These are phyloP conservation scores for Fonsecaea pedrosoi DNA, from an alignment of 2,329 filamentous ascomycete species.

Conservation along the genomic window DNA sequence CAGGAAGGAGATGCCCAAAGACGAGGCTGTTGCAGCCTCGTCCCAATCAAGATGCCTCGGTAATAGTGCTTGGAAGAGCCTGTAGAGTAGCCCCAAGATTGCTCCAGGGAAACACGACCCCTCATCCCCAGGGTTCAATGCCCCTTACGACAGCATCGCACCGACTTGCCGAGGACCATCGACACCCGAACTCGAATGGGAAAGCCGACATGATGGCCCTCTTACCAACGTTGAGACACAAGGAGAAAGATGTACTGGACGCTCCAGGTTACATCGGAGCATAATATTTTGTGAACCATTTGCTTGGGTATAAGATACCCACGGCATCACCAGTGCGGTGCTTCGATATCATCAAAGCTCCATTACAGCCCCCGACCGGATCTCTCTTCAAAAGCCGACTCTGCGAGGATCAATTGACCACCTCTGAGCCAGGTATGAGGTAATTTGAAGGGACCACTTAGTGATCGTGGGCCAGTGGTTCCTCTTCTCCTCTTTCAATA, in stretches of 20 bases:
- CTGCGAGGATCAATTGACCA: background rate
- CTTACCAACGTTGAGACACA: too few species aligned
- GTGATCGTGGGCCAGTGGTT: background rate
- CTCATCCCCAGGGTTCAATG: background rate
- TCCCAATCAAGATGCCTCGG: constrained; percentile 1
- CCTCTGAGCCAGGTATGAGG: background rate
- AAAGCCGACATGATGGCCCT: too few species aligned
- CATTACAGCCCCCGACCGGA: background rate
- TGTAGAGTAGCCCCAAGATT: background rate
- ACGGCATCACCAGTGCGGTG: too few species aligned
- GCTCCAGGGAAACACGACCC: background rate
- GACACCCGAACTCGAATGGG: background rate
- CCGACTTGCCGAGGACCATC: background rate
- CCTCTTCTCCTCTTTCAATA: background rate
- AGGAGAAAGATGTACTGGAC: background rate
- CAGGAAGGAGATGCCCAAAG: background rate
- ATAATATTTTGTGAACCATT: too few species aligned
- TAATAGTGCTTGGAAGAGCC: background rate
- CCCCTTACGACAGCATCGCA: background rate
- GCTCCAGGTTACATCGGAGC: too few species aligned
- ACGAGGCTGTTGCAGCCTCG: constrained; percentile 2
- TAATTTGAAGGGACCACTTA: background rate
- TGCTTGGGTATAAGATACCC: too few species aligned
- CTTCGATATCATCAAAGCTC: background rate
- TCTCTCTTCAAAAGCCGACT: background rate